Conservation (phyloP, 768 basidiomycete genomes). For the Mycena capillaripes region DNA sequence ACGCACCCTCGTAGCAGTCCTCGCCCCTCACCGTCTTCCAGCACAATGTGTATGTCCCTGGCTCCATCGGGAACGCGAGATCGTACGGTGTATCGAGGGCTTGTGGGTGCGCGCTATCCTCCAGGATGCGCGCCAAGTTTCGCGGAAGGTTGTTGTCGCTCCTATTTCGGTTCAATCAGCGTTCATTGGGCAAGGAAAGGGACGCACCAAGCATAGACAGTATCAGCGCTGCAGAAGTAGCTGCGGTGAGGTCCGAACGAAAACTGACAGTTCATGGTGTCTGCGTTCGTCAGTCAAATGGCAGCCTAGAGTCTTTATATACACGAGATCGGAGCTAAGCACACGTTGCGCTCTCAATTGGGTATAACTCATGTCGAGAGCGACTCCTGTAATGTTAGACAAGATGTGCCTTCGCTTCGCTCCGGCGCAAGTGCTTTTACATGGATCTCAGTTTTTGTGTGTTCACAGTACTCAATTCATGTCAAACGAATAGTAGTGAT, state of each 20-base stretch:
- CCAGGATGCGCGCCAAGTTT: neutral
- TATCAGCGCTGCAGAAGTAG: neutral
- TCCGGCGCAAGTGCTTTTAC: neutral
- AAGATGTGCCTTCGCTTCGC: too few relatives aligned
- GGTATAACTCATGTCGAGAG: too few relatives aligned
- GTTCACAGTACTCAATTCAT: neutral
- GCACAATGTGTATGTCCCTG: constrained; percentile 9
- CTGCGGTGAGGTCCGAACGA: neutral
- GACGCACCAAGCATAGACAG: neutral
- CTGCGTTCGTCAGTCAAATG: too few relatives aligned
- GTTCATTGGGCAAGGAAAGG: neutral
- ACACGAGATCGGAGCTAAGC: too few relatives aligned
- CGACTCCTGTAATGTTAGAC: too few relatives aligned
- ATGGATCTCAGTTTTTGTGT: neutral
- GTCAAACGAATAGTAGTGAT: neutral
- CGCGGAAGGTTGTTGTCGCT: neutral
- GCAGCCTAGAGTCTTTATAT: too few relatives aligned
- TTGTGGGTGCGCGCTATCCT: constrained; percentile 11
- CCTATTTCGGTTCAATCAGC: neutral
- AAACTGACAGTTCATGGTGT: too few relatives aligned
- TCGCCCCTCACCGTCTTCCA: constrained; percentile 18
- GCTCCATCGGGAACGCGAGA: constrained; percentile 24
- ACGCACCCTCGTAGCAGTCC: constrained; percentile 23
- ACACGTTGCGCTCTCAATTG: too few relatives aligned
- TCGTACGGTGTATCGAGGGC: constrained; percentile 2